These are phyloP conservation scores for Meyerozyma elateridarum DNA, from an alignment of 1,139 yeast species.

Conservation along the genomic window DNA sequence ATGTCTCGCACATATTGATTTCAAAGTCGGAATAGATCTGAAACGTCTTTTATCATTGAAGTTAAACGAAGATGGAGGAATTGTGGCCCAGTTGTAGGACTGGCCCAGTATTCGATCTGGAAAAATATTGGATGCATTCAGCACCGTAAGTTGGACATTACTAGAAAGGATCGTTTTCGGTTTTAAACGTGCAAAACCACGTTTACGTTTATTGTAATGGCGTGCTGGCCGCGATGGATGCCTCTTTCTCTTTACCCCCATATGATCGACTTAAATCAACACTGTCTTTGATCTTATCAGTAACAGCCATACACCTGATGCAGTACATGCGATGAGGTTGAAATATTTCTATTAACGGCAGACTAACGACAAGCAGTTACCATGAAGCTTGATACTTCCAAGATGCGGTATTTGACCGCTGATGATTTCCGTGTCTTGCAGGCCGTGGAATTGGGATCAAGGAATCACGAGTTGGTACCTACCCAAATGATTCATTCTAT, in stretches of 20 bases:
- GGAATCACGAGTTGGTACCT: constrained; percentile 94
- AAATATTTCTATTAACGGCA: too few relatives aligned
- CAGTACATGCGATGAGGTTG: too few relatives aligned
- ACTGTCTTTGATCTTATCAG: too few relatives aligned
- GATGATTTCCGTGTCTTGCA: constrained; percentile 89
- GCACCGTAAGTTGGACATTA: background rate
- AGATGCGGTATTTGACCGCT: constrained; percentile 85
- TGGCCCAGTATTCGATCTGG: constrained; percentile 6
- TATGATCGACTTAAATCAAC: too few relatives aligned
- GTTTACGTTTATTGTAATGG: background rate
- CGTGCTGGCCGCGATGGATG: constrained; percentile 2
- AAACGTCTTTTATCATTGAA: constrained; percentile 1
- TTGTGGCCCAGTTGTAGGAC: constrained; percentile 10
- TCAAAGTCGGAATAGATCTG: constrained; percentile 13
- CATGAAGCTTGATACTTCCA: constrained; percentile 90
- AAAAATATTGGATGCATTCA: constrained; percentile 2
- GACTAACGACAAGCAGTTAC: constrained; percentile 3
- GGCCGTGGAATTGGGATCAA: constrained; percentile 87
- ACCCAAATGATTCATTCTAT: constrained; percentile 75
- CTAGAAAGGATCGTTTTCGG: background rate
- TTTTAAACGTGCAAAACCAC: constrained; percentile 5
- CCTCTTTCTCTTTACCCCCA: too few relatives aligned
- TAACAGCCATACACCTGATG: too few relatives aligned
- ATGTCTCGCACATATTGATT: constrained; percentile 23
- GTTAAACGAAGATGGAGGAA: constrained; percentile 9